Base-by-base conservation (phyloP, 352 stramenopile genomes). In the Phytophthora niederhauseri region DNA sequence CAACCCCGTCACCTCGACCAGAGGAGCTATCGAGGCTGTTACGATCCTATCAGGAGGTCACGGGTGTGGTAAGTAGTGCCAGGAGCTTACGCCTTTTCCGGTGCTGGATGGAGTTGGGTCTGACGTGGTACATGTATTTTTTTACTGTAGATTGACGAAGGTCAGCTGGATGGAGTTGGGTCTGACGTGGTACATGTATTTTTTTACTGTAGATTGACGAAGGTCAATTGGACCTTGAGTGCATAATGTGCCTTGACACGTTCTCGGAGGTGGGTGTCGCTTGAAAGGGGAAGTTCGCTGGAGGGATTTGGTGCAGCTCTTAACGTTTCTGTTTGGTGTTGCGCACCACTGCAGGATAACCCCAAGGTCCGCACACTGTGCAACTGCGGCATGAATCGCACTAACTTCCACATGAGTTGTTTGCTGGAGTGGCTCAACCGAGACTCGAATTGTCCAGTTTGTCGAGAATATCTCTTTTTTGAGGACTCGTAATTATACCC, bases 361-460 rank as follows among this genome's bases (percentile, higher is more conserved):
- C 89, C 89, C 4, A 93, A 93, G 57, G 77, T 97, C 51, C 87
- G 89, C 22, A 94, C 90, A 46, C 64, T 97, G 22, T 97, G 90
- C 64, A 92, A 82, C 52, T 97, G 90, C 69, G 90, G 90, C 58
- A 82, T 97, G 78, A 97, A 97, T 70, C 86, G 90, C 57, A 94
- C 90, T 30, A 95, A 95, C 65, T 97, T 96, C 61, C 90, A 97
- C 53, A 81, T 96, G 70, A 87, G 84, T 73, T 97, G 90, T 58
- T 74, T 97, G 63, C 76, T 96, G 26, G 87, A 95, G 65, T 97
- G 90, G 90, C 73, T 92, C 19, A 89, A 96, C 72, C 87, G 88
- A 19, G 81, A 95, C 58, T 67, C 77, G 49, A 96, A 92, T 66
- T 97, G 90, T 43, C 90, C 90, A 52, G 83, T 97, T 49, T 97